Conservation (phyloP, 495 filamentous ascomycete genomes). For the Hypoxylon fragiforme region DNA sequence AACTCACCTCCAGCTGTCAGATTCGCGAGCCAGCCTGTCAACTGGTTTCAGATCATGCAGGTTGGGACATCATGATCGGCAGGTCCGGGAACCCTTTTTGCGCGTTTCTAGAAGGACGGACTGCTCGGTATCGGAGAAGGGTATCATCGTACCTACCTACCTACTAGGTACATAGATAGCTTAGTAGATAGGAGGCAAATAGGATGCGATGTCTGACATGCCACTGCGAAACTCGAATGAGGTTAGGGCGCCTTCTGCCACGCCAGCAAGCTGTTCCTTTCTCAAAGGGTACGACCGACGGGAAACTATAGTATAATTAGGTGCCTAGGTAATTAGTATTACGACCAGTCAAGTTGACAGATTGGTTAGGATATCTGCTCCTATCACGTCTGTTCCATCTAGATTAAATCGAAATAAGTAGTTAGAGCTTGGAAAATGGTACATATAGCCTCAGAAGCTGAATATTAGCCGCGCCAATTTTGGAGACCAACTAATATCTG, state of each 20-base stretch:
- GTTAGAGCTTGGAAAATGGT: background rate
- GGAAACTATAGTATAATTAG: slow-evolving; percentile 4
- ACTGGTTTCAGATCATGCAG: slow-evolving; percentile 20
- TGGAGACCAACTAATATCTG: background rate
- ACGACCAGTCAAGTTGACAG: background rate
- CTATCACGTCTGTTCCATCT: slow-evolving; percentile 14
- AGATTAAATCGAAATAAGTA: slow-evolving; percentile 3
- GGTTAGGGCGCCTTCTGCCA: slow-evolving; percentile 13
- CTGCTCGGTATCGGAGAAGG: slow-evolving; percentile 6
- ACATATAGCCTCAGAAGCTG: background rate
- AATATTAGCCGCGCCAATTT: background rate
- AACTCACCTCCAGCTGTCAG: slow-evolving; percentile 23
- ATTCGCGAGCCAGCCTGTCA: slow-evolving; percentile 11
- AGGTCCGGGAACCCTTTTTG: slow-evolving; percentile 6
- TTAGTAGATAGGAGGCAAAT: slow-evolving; percentile 15
- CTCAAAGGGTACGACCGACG: slow-evolving; percentile 4
- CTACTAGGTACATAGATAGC: too few species aligned
- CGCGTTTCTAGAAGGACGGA: slow-evolving; percentile 31
- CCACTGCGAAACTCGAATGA: slow-evolving; percentile 5
- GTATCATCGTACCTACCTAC: too few species aligned
- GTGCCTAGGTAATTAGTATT: too few species aligned
- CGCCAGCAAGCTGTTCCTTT: background rate
- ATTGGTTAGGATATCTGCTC: background rate
- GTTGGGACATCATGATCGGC: slow-evolving; percentile 10
- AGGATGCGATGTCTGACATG: slow-evolving; percentile 20